phyloP scores from a whole-genome alignment of 176 grass and related monocot species.

The Musa beccarii region DNA sequence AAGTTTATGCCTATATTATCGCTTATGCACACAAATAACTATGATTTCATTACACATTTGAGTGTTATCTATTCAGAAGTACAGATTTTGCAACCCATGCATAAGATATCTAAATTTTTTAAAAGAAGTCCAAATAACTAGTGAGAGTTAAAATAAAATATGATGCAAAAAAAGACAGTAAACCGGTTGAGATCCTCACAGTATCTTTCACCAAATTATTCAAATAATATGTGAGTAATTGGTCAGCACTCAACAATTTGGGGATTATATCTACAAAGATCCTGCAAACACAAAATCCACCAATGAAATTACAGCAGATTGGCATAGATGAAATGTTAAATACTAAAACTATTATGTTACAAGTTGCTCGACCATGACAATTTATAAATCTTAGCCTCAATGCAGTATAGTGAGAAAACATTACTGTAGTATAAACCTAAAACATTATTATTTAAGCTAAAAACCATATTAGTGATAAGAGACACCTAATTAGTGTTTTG shows the following conservation, averaged over 20 bases:
- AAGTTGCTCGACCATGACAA: not conserved
- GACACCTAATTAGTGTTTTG: no score
- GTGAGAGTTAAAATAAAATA: not conserved
- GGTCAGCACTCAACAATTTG: constrained; percentile 61
- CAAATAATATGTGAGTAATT: constrained; percentile 39
- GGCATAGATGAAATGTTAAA: not conserved
- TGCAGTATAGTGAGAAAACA: constrained; percentile 14
- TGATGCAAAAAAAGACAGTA: not conserved
- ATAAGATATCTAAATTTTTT: no score
- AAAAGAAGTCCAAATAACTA: not conserved
- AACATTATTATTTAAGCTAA: no score
- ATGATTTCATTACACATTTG: no score
- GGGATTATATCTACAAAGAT: constrained; percentile 81
- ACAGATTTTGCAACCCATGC: no score
- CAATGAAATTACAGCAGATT: not conserved
- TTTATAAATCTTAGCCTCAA: not conserved
- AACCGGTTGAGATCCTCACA: constrained; percentile 39
- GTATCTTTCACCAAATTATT: constrained; percentile 46
- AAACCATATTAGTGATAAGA: no score
- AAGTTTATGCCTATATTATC: no score
- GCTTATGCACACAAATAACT: no score
- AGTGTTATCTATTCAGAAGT: no score
- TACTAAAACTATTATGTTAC: no score
- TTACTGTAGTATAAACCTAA: not conserved
- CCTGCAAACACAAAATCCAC: constrained; percentile 27